Percentiles rank a stretch among this genome's conserved stretches.
Evolutionary conservation across 495 filamentous ascomycete genomes (phyloP).

Genomic region (Achaetomiella virescens): DNA sequence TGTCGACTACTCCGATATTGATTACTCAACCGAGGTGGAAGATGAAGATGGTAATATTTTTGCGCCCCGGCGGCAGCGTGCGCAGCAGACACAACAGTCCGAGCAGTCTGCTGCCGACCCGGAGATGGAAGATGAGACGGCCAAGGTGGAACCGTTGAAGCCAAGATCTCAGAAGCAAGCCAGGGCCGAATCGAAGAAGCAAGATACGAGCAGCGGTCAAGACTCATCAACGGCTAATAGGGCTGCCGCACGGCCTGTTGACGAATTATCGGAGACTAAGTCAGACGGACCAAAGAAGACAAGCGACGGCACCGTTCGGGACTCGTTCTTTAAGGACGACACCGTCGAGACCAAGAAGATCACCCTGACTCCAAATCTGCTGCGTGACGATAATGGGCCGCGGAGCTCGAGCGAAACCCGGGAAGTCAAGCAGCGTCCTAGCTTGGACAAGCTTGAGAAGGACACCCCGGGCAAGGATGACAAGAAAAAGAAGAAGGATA

Average conservation of each 20-base stretch:
- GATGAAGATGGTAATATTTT: slow-evolving; percentile 37
- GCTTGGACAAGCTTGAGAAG: slow-evolving; percentile 54
- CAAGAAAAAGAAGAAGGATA: slow-evolving; percentile 64
- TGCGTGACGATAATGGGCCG: slow-evolving; percentile 72
- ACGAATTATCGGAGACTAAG: slow-evolving; percentile 61
- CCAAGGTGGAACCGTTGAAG: slow-evolving; percentile 46
- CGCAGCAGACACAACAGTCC: slow-evolving; percentile 28
- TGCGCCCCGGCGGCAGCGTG: slow-evolving; percentile 28
- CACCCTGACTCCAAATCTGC: slow-evolving; percentile 87
- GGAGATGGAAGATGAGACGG: slow-evolving; percentile 40
- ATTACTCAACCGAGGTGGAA: slow-evolving; percentile 87
- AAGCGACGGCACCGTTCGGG: slow-evolving; percentile 76
- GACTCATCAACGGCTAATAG: slow-evolving; percentile 26
- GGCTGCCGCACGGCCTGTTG: slow-evolving; percentile 41
- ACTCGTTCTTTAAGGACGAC: slow-evolving; percentile 97
- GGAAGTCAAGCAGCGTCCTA: slow-evolving; percentile 50
- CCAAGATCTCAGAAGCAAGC: slow-evolving; percentile 38
- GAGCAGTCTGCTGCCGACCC: slow-evolving; percentile 20
- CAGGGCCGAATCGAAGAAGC: slow-evolving; percentile 41
- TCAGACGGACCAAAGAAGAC: slow-evolving; percentile 54
- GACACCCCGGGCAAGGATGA: slow-evolving; percentile 42
- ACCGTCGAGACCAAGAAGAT: slow-evolving; percentile 94
- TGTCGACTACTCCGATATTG: slow-evolving; percentile 83
- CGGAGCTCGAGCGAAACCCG: slow-evolving; percentile 56
- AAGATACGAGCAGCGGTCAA: slow-evolving; percentile 31